Evolutionary conservation across 2,329 filamentous ascomycete species (phyloP), one percentile per base, ranked within the genome.

Genomic region (Phaeophleospora eucalypticola): DNA sequence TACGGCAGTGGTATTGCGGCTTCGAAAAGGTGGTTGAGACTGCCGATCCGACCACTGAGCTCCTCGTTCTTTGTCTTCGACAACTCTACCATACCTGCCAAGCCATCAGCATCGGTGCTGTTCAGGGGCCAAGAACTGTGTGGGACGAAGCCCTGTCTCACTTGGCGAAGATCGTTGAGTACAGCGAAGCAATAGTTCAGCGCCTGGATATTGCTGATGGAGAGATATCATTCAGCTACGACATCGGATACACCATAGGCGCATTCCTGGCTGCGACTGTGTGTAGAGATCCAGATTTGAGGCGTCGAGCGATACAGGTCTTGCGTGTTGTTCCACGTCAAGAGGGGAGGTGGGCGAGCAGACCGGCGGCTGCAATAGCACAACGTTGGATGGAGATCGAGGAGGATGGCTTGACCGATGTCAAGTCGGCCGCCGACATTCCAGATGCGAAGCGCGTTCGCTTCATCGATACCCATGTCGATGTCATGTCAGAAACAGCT

Each of bases 321-420:
- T 24, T 57, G 32, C 43, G 38, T 8, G 44, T 33, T 1, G 29
- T 43, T 4, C 49, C 49, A 4, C 16, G 50, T n/a, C 54, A 57
- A 29, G 56, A 58, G 40, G 56, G 56, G 10, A 36, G 49, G 1
- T 58, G 56, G 56, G 45, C 52, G 14, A 43, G 18, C 38, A 34
- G 46, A 3, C 47, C 45, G 3, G 54, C 56, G 1, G 53, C 54
- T 4, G 41, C 41, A 9, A 35, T 55, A 6, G 50, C 46, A 4
- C 43, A 57, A 35, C 40, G 45, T 14, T 53, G 50, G 54, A 48
- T 57, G 18, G 12, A 47, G 19, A 36, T 56, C 8, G 56, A 58
- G 39, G 54, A 58, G 35, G 38, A 46, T 27, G 56, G 37, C 6
- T 20, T 21, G 17, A 20, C 3, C 6, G 18, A 24, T 7, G 15